These are phyloP conservation scores for Sugiyamaella paludigena DNA, from an alignment of 1,139 yeast genomes.

Conservation along the genomic window DNA sequence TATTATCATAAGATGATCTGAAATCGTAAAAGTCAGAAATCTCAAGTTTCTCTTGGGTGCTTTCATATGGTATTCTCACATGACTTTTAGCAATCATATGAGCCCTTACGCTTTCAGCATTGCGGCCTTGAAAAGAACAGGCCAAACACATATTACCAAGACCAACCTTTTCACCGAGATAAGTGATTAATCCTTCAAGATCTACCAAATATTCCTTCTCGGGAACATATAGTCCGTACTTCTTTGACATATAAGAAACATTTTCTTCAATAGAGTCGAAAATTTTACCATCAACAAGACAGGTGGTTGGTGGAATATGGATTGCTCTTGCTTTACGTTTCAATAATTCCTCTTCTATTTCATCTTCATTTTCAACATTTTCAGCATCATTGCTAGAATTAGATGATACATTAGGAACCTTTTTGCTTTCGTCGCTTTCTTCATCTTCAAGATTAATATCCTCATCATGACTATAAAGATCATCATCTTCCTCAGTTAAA, in stretches of 20 bases:
- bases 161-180: constrained; percentile 79
- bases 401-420: constrained; percentile 19
- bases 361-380: constrained; percentile 36
- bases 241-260: constrained; percentile 69
- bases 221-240: constrained; percentile 84
- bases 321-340: constrained; percentile 49
- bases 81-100: constrained; percentile 87
- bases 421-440: constrained; percentile 21
- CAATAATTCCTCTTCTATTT: constrained; percentile 36
- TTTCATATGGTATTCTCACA: constrained; percentile 84
- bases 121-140: constrained; percentile 80
- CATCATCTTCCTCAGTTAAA: constrained; percentile 34
- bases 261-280: constrained; percentile 57
- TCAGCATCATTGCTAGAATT: constrained; percentile 31
- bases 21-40: constrained; percentile 86
- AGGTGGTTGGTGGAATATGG: constrained; percentile 62
- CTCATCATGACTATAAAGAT: constrained; percentile 29
- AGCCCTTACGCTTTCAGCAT: constrained; percentile 82
- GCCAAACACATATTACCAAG: constrained; percentile 81
- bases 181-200: constrained; percentile 65
- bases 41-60: constrained; percentile 74
- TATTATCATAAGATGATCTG: constrained; percentile 53
- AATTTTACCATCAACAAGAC: constrained; percentile 69
- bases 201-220: constrained; percentile 70
- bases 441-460: constrained; percentile 28